Percentiles rank a stretch among this genome's conserved stretches.
phyloP scores from a whole-genome alignment of 2,329 filamentous ascomycete genomes.

The Paramyrothecium roridum region DNA sequence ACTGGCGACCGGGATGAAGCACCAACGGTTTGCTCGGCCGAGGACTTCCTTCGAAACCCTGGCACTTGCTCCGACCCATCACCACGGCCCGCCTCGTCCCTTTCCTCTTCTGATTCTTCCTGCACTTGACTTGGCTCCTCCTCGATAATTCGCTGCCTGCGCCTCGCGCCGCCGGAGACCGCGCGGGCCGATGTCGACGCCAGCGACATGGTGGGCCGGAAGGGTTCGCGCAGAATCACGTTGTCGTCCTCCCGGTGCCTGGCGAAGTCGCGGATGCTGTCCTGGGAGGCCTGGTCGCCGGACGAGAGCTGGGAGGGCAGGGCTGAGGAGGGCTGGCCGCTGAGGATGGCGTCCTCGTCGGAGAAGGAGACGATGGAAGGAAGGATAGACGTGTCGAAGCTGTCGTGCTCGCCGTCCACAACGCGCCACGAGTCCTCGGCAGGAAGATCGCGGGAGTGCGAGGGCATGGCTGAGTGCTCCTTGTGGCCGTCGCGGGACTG shows the following conservation, averaged over 20 bases:
- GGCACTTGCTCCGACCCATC: too few species aligned
- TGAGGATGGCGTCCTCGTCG: slow-evolving; percentile 36
- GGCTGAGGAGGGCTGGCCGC: slow-evolving; percentile 29
- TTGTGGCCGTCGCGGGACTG: neutral
- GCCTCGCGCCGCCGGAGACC: slow-evolving; percentile 2
- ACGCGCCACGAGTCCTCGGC: slow-evolving; percentile 59
- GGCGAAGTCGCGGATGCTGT: slow-evolving; percentile 53
- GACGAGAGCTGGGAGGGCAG: slow-evolving; percentile 46
- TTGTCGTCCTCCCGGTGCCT: slow-evolving; percentile 52
- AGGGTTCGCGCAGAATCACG: slow-evolving; percentile 52
- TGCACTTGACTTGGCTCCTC: slow-evolving; percentile 29
- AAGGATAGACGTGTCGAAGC: slow-evolving; percentile 54
- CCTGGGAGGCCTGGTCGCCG: slow-evolving; percentile 43
- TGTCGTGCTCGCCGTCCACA: slow-evolving; percentile 59
- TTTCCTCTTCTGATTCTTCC: slow-evolving; percentile 26
- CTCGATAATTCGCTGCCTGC: neutral
- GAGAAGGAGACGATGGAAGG: slow-evolving; percentile 35
- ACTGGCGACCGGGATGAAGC: slow-evolving; percentile 14
- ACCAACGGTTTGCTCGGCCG: too few species aligned
- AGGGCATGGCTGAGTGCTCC: slow-evolving; percentile 10
- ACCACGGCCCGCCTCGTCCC: too few species aligned
- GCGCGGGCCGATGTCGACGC: slow-evolving; percentile 19
- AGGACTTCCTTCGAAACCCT: too few species aligned
- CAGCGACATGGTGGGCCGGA: slow-evolving; percentile 48
- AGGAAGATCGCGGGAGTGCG: slow-evolving; percentile 16